Conservation (phyloP, 495 filamentous ascomycete species). For the Xylaria nigripes region DNA sequence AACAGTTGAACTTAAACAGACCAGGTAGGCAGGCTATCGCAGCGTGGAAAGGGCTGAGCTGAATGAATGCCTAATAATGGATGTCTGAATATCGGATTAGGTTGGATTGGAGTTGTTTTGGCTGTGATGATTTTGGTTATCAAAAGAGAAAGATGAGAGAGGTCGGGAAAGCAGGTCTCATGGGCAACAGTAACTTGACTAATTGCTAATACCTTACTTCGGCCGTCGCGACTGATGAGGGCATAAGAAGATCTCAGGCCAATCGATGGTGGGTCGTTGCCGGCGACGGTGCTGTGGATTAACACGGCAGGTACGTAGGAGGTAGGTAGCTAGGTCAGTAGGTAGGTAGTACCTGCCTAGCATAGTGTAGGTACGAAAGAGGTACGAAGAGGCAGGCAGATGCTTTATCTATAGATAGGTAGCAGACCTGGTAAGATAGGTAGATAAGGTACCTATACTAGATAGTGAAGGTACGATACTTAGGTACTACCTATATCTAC, state of each 20-base stretch:
- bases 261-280: slow-evolving; percentile 6
- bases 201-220: slow-evolving; percentile 1
- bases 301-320: too few species aligned
- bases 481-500: too few species aligned
- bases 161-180: background rate
- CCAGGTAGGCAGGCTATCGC: slow-evolving; percentile 8
- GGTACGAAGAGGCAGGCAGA: too few species aligned
- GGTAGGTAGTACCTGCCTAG: background rate
- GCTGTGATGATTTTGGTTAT: too few species aligned
- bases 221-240: slow-evolving; percentile 4
- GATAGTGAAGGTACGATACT: too few species aligned
- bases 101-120: background rate
- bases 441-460: too few species aligned
- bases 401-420: too few species aligned
- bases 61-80: too few species aligned
- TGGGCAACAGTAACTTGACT: background rate
- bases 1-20: slow-evolving; percentile 19
- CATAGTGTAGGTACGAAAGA: too few species aligned
- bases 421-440: too few species aligned
- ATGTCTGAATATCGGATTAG: too few species aligned
- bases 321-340: too few species aligned
- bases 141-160: background rate
- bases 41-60: slow-evolving; percentile 6
- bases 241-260: slow-evolving; percentile 4
- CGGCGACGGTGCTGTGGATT: slow-evolving; percentile 11